Base-by-base conservation (phyloP, 2,329 filamentous ascomycete species). In the Calonectria hawksworthii region DNA sequence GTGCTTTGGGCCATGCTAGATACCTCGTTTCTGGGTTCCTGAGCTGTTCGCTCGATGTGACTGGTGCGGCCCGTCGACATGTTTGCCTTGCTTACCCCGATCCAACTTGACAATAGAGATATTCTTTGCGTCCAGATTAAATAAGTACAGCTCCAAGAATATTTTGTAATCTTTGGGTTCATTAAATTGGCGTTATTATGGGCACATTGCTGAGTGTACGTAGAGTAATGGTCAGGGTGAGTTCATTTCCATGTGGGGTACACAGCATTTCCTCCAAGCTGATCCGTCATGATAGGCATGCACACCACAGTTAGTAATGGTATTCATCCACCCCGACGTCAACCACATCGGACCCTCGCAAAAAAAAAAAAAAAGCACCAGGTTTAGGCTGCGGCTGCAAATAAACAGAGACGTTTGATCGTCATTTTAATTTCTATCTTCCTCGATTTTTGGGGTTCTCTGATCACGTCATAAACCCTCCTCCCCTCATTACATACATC, bases 21-120 rank as follows among this genome's bases (percentile, higher is more conserved):
- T 80, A 90, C 90, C 74, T 90, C 86, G 73, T 94, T 91, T 72
- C 95, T 92, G 52, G 93, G 94, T 82, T 97, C 94, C 50, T 89
- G 85, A 4, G 94, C 93, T 14, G 95, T 81, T 44, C 80, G 70
- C 59, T 81, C 80, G 5, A 81, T 52, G 56, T 81, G 80, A 21
- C 74, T 44, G 21, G 72, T 81, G 30, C 72, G 74, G 14, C 70
- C 38, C 2, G 75, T 72, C 14, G 78, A 71, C 79, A 81, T 81
- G 11, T 63, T 63, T 63, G 23, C 36, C 34, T 26, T 63, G 26
- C 36, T 41, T 6, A 2, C n/a, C 23, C 56, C 23, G 34, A 28
- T 38, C 34, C 14, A 23, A 28, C 10, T 41, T 18, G n/a, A 44
- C 9, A 30, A 28, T 14, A 26, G 8, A 23, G 6, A 18, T 7